phyloP scores from a whole-genome alignment of 495 filamentous ascomycete species.

The Amniculicola lignicola region DNA sequence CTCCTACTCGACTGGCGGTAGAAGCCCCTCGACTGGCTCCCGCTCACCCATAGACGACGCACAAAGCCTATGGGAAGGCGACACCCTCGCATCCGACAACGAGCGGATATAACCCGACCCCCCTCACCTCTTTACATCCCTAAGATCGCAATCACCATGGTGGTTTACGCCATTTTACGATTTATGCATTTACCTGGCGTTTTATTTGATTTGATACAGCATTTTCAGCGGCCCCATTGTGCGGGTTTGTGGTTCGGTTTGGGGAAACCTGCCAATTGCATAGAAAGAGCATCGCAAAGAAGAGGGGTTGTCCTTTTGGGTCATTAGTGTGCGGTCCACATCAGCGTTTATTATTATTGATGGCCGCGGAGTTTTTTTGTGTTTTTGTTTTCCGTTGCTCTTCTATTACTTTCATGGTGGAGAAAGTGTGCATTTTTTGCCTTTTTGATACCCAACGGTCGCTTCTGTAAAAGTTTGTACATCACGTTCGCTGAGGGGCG shows the following conservation, averaged over 20 bases:
- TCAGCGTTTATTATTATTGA: not conserved
- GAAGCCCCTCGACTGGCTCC: constrained; percentile 38
- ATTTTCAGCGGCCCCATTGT: constrained; percentile 15
- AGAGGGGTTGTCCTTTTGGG: no score
- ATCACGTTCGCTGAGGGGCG: not conserved
- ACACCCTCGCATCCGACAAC: constrained; percentile 53
- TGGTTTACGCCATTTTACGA: constrained; percentile 5
- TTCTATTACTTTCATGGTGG: not conserved
- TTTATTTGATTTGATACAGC: not conserved
- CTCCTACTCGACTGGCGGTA: constrained; percentile 42
- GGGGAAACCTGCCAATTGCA: constrained; percentile 2
- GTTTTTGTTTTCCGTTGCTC: not conserved
- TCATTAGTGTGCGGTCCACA: no score
- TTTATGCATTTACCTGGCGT: constrained; percentile 22
- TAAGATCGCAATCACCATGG: constrained; percentile 1
- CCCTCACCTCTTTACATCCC: constrained; percentile 3
- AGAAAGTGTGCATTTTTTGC: constrained; percentile 5
- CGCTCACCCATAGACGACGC: constrained; percentile 60
- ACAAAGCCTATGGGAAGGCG: constrained; percentile 59
- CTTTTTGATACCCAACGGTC: constrained; percentile 1
- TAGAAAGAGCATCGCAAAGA: constrained; percentile 3
- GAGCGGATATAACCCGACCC: constrained; percentile 1
- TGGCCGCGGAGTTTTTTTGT: not conserved
- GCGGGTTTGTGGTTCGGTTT: no score
- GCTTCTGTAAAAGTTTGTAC: not conserved